These are phyloP conservation scores for Pluteus cervinus DNA, from an alignment of 768 basidiomycete genomes.

Conservation along the genomic window DNA sequence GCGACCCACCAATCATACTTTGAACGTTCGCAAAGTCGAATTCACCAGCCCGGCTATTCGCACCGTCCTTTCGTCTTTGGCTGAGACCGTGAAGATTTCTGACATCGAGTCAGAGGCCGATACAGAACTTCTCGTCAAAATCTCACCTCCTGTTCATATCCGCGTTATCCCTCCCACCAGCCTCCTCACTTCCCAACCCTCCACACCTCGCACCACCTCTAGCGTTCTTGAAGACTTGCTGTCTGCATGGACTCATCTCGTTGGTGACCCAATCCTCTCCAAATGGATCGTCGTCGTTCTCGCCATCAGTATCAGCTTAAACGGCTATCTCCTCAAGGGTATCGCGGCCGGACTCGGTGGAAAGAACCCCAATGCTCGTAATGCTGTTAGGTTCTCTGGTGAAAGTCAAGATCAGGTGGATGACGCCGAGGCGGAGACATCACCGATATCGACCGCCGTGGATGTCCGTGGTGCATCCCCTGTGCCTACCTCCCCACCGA, in stretches of 20 bases:
- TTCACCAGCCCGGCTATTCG: slow-evolving; percentile 57
- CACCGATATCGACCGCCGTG: slow-evolving; percentile 4
- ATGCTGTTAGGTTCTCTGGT: slow-evolving; percentile 18
- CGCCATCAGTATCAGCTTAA: slow-evolving; percentile 80
- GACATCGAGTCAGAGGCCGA: no score
- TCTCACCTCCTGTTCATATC: slow-evolving; percentile 56
- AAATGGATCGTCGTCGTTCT: slow-evolving; percentile 94
- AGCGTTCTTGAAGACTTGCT: slow-evolving; percentile 80
- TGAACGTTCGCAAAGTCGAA: slow-evolving; percentile 56
- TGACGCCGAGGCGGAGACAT: slow-evolving; percentile 9
- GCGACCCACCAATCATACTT: slow-evolving; percentile 29
- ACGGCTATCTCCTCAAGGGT: slow-evolving; percentile 89
- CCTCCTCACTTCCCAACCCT: slow-evolving; percentile 7
- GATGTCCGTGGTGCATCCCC: not conserved
- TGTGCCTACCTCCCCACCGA: not conserved
- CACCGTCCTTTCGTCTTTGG: slow-evolving; percentile 52
- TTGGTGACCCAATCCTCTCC: slow-evolving; percentile 88
- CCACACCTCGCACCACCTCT: slow-evolving; percentile 21
- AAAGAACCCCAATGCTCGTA: slow-evolving; percentile 4
- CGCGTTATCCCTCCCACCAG: slow-evolving; percentile 32
- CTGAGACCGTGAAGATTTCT: no score
- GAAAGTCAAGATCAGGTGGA: slow-evolving; percentile 17
- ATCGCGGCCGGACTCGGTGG: slow-evolving; percentile 52
- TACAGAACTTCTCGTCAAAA: slow-evolving; percentile 48
- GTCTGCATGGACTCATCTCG: slow-evolving; percentile 83